Conservation (phyloP, 805 yeast genomes). For the Yamadazyma kitorensis region DNA sequence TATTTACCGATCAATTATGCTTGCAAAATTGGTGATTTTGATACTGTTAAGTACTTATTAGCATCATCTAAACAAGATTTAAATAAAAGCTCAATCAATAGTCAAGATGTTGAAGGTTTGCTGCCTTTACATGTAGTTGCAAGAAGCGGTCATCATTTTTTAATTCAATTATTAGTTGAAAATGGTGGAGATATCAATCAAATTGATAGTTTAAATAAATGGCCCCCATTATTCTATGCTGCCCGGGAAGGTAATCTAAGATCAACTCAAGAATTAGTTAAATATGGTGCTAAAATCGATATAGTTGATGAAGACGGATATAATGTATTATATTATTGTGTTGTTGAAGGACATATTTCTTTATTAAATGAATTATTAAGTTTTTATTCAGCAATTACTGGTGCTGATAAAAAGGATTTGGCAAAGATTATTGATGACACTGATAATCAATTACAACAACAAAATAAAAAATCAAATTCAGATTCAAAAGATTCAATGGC, state of each 20-base stretch:
- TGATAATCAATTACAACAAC: background rate
- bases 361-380: slow-evolving; percentile 68
- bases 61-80: slow-evolving; percentile 26
- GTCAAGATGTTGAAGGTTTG: slow-evolving; percentile 82
- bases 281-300: slow-evolving; percentile 66
- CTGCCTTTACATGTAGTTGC: slow-evolving; percentile 87
- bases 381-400: slow-evolving; percentile 20
- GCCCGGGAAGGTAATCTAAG: slow-evolving; percentile 77
- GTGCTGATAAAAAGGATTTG: slow-evolving; percentile 4
- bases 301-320: slow-evolving; percentile 76
- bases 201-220: slow-evolving; percentile 79
- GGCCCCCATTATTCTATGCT: slow-evolving; percentile 93
- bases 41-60: slow-evolving; percentile 63
- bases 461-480: slow-evolving; percentile 1
- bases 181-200: slow-evolving; percentile 74
- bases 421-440: slow-evolving; percentile 2
- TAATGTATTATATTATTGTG: slow-evolving; percentile 82
- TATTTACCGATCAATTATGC: slow-evolving; percentile 83
- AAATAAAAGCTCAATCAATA: slow-evolving; percentile 34
- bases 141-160: slow-evolving; percentile 69
- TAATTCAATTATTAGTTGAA: slow-evolving; percentile 66
- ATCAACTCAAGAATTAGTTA: slow-evolving; percentile 68
- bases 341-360: slow-evolving; percentile 90
- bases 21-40: slow-evolving; percentile 76
- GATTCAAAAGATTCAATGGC: slow-evolving; percentile 17